Conservation (phyloP, 371 early-diverging fungal genomes). For the Mucor lusitanicus region DNA sequence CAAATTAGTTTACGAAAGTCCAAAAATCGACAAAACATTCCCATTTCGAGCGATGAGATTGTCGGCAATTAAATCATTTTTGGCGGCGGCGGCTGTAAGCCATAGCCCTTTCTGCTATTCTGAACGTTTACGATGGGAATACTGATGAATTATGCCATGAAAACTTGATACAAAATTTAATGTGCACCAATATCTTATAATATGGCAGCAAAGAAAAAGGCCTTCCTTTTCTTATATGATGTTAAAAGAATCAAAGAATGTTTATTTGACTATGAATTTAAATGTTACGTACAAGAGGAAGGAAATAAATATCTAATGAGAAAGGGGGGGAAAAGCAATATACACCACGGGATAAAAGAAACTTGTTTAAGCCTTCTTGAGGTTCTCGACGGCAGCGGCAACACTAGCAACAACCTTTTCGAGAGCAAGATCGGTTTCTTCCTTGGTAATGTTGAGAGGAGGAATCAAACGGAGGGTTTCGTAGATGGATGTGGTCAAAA, state of each 20-base stretch:
- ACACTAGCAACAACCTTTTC: conserved; percentile 42
- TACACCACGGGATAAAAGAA: background rate
- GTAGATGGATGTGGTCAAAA: conserved; percentile 59
- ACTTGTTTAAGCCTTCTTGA: conserved; percentile 13
- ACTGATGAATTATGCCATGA: too few species aligned
- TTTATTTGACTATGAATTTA: background rate
- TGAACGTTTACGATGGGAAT: too few species aligned
- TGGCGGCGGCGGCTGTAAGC: too few species aligned
- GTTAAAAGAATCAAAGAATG: background rate
- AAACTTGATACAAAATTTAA: too few species aligned
- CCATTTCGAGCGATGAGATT: too few species aligned
- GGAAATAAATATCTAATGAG: background rate
- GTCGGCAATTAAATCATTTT: too few species aligned
- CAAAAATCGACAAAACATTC: too few species aligned
- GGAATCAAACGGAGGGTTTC: conserved; percentile 63
- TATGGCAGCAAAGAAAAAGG: background rate
- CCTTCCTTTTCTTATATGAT: background rate
- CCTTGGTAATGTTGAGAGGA: conserved; percentile 54
- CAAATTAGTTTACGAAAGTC: too few species aligned
- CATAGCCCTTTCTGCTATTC: too few species aligned
- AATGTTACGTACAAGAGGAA: background rate
- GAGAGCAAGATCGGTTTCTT: conserved; percentile 51
- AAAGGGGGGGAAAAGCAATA: background rate
- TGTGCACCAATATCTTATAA: too few species aligned
- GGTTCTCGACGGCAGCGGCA: conserved; percentile 35